Percentiles rank a stretch among this genome's conserved stretches.
These are phyloP conservation scores for Petunia hybrid DNA, from an alignment of 305 asterid species.

Conservation along the genomic window DNA sequence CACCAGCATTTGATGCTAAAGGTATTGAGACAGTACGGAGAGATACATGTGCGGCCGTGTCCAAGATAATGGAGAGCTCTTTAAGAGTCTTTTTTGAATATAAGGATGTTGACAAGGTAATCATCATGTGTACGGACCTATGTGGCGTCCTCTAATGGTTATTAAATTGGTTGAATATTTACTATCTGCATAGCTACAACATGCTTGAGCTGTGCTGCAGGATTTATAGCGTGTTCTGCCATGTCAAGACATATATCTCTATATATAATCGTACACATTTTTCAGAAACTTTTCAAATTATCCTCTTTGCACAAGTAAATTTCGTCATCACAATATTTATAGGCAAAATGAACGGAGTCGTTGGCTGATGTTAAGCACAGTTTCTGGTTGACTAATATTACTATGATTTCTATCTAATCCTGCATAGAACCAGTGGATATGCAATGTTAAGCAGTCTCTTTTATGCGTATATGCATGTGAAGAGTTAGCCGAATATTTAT, in stretches of 20 bases:
- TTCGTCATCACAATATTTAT: neutral
- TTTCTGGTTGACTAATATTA: neutral
- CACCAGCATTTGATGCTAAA: constrained; percentile 92
- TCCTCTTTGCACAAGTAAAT: constrained; percentile 20
- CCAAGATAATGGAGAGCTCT: constrained; percentile 93
- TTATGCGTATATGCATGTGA: neutral
- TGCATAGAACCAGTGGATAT: constrained; percentile 5
- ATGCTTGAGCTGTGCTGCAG: neutral
- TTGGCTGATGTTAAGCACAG: neutral
- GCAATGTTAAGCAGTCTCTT: neutral
- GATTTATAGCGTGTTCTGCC: neutral
- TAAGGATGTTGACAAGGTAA: constrained; percentile 72
- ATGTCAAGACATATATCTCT: neutral
- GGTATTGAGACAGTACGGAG: constrained; percentile 97
- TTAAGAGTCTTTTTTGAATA: constrained; percentile 79
- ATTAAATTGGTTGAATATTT: constrained; percentile 21
- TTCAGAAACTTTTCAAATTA: neutral
- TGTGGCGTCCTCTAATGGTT: constrained; percentile 21
- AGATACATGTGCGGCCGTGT: constrained; percentile 92
- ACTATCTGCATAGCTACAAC: neutral
- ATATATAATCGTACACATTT: neutral
- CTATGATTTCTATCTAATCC: constrained; percentile 10
- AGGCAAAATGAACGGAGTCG: constrained; percentile 15
- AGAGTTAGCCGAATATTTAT: neutral
- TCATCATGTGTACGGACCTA: constrained; percentile 25